Conservation (phyloP, 768 basidiomycete genomes). For the Leccinum uliginosum region DNA sequence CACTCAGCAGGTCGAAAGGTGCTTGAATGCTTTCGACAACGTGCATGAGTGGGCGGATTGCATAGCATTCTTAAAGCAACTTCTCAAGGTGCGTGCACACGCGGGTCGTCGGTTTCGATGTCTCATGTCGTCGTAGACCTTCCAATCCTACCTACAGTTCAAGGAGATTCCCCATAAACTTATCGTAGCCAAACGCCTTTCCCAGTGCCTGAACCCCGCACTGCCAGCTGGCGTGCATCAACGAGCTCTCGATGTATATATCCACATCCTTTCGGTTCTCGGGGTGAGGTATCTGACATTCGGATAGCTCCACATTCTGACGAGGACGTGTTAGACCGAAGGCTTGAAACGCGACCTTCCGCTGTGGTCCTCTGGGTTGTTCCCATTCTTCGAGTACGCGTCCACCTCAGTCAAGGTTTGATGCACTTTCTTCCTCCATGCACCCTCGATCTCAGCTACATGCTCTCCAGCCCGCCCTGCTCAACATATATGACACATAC, state of each 20-base stretch:
- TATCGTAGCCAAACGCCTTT: constrained; percentile 88
- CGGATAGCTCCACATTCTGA: constrained; percentile 7
- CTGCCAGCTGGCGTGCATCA: constrained; percentile 96
- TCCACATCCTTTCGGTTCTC: constrained; percentile 84
- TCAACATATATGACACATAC: constrained; percentile 89
- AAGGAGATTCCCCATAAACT: constrained; percentile 95
- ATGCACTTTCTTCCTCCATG: constrained; percentile 4
- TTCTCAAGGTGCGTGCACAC: constrained; percentile 66
- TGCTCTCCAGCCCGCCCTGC: constrained; percentile 63
- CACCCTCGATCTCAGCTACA: neutral
- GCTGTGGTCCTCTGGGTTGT: constrained; percentile 93
- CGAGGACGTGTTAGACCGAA: constrained; percentile 53
- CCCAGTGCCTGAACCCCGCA: constrained; percentile 98
- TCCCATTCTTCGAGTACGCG: constrained; percentile 98
- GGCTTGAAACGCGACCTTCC: constrained; percentile 82
- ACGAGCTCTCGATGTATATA: constrained; percentile 91
- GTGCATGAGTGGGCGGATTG: constrained; percentile 99
- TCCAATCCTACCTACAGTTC: constrained; percentile 91
- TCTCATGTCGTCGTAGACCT: constrained; percentile 52
- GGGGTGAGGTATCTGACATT: constrained; percentile 54
- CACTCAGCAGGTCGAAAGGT: constrained; percentile 86
- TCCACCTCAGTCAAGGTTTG: constrained; percentile 94
- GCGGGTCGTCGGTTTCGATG: neutral
- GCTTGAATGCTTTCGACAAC: constrained; percentile 87
- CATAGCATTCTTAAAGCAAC: constrained; percentile 91